These are phyloP conservation scores for Forsythia viridissima DNA, from an alignment of 257 asterid genomes.

Conservation along the genomic window DNA sequence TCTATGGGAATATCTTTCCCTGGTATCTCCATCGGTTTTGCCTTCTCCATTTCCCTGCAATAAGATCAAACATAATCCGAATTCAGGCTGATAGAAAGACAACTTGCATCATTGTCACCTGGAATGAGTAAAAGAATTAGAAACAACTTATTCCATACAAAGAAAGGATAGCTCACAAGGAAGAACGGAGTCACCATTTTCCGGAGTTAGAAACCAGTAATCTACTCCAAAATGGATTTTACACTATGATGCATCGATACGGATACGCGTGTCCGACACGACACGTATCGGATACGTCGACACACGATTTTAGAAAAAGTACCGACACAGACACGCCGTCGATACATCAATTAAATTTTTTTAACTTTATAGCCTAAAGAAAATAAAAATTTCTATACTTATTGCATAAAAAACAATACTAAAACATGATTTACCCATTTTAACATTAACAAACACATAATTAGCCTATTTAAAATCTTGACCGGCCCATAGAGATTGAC, in stretches of 20 bases:
- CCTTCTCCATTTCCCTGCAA: conserved; percentile 69
- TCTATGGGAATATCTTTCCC: conserved; percentile 57
- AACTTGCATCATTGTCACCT: not conserved
- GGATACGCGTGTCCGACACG: no score
- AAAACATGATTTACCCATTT: no score
- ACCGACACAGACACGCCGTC: no score
- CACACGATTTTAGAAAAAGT: no score
- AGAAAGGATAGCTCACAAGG: not conserved
- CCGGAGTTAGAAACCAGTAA: not conserved
- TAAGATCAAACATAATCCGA: conserved; percentile 9
- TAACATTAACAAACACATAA: no score
- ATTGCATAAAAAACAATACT: no score
- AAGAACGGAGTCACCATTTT: not conserved
- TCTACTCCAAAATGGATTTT: not conserved
- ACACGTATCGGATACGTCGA: no score
- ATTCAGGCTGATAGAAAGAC: not conserved
- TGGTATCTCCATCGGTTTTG: conserved; percentile 63
- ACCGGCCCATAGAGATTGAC: no score
- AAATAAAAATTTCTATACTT: no score
- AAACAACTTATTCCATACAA: not conserved
- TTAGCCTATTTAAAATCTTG: no score
- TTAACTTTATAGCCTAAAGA: no score
- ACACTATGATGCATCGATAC: not conserved
- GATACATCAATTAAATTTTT: no score
- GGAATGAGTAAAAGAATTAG: not conserved